Evolutionary conservation across 2,329 filamentous ascomycete species (phyloP).

Genomic region (Calonectria pauciramosa): DNA sequence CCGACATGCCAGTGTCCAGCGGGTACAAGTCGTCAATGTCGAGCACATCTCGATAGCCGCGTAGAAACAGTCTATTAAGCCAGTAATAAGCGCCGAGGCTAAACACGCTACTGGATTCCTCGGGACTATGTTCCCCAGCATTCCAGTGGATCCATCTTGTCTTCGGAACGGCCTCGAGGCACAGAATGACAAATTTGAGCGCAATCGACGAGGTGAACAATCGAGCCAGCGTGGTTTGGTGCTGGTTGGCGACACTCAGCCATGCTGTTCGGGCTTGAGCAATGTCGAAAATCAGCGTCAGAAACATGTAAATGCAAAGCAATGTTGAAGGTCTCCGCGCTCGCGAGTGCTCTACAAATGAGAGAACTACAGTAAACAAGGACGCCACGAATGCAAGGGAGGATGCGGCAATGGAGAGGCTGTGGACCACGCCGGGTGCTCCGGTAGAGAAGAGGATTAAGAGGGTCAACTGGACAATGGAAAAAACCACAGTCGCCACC

Average conservation of each 20-base stretch:
- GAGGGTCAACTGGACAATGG: slow-evolving; percentile 48
- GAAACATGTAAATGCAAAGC: slow-evolving; percentile 55
- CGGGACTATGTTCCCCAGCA: slow-evolving; percentile 54
- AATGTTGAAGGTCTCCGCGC: slow-evolving; percentile 58
- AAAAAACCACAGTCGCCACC: slow-evolving; percentile 43
- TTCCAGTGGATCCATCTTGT: slow-evolving; percentile 55
- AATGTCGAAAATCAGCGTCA: slow-evolving; percentile 60
- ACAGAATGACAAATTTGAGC: slow-evolving; percentile 51
- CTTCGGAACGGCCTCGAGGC: slow-evolving; percentile 57
- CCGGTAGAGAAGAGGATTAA: slow-evolving; percentile 48
- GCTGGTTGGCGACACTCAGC: slow-evolving; percentile 45
- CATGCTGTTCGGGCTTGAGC: slow-evolving; percentile 59
- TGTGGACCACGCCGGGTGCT: slow-evolving; percentile 30
- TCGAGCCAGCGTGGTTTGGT: slow-evolving; percentile 40
- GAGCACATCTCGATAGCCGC: slow-evolving; percentile 53
- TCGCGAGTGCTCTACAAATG: slow-evolving; percentile 53
- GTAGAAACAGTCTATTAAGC: slow-evolving; percentile 51
- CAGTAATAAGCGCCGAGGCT: slow-evolving; percentile 52
- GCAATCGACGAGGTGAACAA: slow-evolving; percentile 53
- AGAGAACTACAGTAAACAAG: slow-evolving; percentile 47
- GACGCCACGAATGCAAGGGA: slow-evolving; percentile 45
- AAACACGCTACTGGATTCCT: slow-evolving; percentile 51
- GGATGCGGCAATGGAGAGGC: slow-evolving; percentile 45
- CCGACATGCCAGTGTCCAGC: slow-evolving; percentile 48
- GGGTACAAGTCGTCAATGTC: slow-evolving; percentile 51